A percentile compares a stretch with the other conserved stretches of the same genome.
phyloP scores from a whole-genome alignment of 164 flowering plant species.

The Kalanchoe fedtschenkoi region DNA sequence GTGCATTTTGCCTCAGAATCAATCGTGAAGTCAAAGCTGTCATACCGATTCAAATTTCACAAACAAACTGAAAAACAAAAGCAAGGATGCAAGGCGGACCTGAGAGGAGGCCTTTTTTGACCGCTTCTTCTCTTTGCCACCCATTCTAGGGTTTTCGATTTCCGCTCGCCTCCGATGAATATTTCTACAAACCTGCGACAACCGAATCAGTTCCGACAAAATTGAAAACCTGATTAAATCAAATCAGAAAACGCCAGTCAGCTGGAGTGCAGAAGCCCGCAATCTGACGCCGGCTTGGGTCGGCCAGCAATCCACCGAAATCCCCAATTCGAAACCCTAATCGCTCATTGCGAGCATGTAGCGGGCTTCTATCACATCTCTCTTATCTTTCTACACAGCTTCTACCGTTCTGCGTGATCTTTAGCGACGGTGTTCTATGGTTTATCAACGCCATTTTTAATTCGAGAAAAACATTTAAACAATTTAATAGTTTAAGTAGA shows the following conservation, averaged over 20 bases:
- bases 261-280: neutral
- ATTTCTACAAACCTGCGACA: neutral
- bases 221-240: neutral
- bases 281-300: neutral
- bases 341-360: neutral
- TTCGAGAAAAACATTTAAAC: no score
- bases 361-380: neutral
- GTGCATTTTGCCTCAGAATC: neutral
- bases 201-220: neutral
- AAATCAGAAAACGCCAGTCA: neutral
- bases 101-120: conserved; percentile 27
- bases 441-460: no score
- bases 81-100: conserved; percentile 16
- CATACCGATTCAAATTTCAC: conserved; percentile 4
- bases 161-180: neutral
- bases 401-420: no score
- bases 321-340: neutral
- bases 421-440: neutral
- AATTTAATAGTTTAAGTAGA: no score
- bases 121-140: conserved; percentile 30
- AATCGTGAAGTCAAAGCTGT: neutral
- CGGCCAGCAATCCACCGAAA: neutral
- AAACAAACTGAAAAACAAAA: no score
- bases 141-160: conserved; percentile 6
- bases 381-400: no score